A percentile compares a stretch with the other conserved stretches of the same genome.
These are phyloP conservation scores for Plectosphaerella cucumerina DNA, from an alignment of 2,329 filamentous ascomycete genomes.

Conservation along the genomic window DNA sequence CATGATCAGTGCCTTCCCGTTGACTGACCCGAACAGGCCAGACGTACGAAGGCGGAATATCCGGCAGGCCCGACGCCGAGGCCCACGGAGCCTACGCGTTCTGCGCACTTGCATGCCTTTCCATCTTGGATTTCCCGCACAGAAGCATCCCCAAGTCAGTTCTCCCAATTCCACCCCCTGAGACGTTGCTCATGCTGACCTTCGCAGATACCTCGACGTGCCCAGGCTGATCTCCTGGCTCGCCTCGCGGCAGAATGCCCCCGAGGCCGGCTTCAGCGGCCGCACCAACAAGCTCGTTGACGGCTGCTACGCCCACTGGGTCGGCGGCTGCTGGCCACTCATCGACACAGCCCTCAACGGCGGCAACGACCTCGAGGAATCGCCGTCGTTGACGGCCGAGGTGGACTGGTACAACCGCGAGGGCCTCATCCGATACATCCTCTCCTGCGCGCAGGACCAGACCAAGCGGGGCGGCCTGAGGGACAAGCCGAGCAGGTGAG, in stretches of 20 bases:
- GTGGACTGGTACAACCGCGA: constrained; percentile 69
- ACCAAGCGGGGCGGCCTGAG: constrained; percentile 71
- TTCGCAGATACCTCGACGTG: constrained; percentile 69
- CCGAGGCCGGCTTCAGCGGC: constrained; percentile 89
- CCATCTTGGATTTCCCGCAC: constrained; percentile 77
- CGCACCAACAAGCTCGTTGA: constrained; percentile 97
- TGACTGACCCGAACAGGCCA: constrained; percentile 54
- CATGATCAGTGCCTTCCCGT: not conserved
- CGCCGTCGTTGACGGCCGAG: not conserved
- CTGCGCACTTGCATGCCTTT: constrained; percentile 84
- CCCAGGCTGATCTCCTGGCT: constrained; percentile 80
- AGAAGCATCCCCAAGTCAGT: constrained; percentile 67
- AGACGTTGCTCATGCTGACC: not conserved
- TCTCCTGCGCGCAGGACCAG: constrained; percentile 79
- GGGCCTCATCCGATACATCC: constrained; percentile 82
- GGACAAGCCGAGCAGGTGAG: constrained; percentile 89
- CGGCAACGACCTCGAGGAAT: constrained; percentile 22
- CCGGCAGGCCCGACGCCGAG: constrained; percentile 78
- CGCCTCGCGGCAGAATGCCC: constrained; percentile 80
- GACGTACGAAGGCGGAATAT: constrained; percentile 93
- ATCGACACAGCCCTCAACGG: constrained; percentile 73
- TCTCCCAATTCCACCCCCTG: not conserved
- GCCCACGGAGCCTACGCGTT: constrained; percentile 97
- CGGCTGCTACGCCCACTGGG: constrained; percentile 98
- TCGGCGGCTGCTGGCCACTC: constrained; percentile 90